Percentiles rank a stretch among this genome's conserved stretches.
phyloP scores from a whole-genome alignment of 75 land plant species.

The Gnetum montanum region DNA sequence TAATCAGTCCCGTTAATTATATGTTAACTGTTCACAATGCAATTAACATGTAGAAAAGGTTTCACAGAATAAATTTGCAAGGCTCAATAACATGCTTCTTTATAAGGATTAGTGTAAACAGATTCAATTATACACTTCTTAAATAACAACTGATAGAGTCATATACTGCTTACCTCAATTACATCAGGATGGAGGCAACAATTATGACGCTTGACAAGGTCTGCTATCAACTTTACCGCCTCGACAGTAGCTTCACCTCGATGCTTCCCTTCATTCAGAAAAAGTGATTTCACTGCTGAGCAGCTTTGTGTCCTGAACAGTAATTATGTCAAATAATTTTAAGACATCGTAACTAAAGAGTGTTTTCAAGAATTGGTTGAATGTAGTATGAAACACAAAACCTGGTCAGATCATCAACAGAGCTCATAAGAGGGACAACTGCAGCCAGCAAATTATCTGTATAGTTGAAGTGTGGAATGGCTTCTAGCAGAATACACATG shows the following conservation, averaged over 20 bases:
- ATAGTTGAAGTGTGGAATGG: slow-evolving; percentile 91
- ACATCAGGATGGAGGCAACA: slow-evolving; percentile 78
- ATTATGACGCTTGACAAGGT: slow-evolving; percentile 56
- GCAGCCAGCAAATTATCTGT: slow-evolving; percentile 58
- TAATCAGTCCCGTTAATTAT: too few relatives aligned
- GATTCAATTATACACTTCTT: too few relatives aligned
- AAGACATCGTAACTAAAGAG: neutral
- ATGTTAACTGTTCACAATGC: too few relatives aligned
- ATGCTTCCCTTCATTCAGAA: slow-evolving; percentile 83
- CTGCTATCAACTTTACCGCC: slow-evolving; percentile 85
- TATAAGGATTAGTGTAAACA: too few relatives aligned
- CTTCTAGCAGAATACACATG: slow-evolving; percentile 73
- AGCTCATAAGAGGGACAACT: slow-evolving; percentile 58
- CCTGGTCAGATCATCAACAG: slow-evolving; percentile 68
- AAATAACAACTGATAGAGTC: too few relatives aligned
- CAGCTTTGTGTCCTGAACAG: slow-evolving; percentile 59
- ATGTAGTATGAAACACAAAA: slow-evolving; percentile 3
- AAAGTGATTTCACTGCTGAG: slow-evolving; percentile 59
- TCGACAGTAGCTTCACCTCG: slow-evolving; percentile 92
- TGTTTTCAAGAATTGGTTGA: neutral
- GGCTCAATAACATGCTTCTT: too few relatives aligned
- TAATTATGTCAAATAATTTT: neutral
- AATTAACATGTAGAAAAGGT: too few relatives aligned
- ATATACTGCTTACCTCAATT: slow-evolving; percentile 68
- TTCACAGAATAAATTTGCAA: too few relatives aligned